Conservation (phyloP, 371 early-diverging fungal genomes). For the Mucor racemosus region DNA sequence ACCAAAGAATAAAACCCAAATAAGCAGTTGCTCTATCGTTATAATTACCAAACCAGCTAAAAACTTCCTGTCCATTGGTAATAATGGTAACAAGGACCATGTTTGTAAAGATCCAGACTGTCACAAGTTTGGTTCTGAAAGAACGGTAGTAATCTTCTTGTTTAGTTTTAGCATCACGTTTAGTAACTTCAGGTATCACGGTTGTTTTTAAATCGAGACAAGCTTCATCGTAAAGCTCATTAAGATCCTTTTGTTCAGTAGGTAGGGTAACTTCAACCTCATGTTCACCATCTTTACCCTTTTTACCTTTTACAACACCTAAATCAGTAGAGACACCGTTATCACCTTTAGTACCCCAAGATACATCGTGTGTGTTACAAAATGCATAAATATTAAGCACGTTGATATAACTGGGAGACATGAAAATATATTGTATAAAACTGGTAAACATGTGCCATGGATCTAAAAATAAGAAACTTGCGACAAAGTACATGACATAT, state of each 20-base stretch:
- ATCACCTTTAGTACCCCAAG: conserved; percentile 96
- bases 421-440: conserved; percentile 83
- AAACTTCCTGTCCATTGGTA: conserved; percentile 36
- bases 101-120: conserved; percentile 85
- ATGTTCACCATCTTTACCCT: conserved; percentile 37
- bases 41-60: conserved; percentile 41
- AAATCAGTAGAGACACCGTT: conserved; percentile 49
- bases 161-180: conserved; percentile 75
- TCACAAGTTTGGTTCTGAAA: conserved; percentile 82
- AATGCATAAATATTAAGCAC: conserved; percentile 93
- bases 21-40: conserved; percentile 64
- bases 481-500: conserved; percentile 68
- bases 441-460: conserved; percentile 96
- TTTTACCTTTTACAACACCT: conserved; percentile 48
- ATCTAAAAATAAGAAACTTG: conserved; percentile 69
- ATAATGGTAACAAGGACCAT: conserved; percentile 65
- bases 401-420: conserved; percentile 86
- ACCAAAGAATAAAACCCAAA: conserved; percentile 88
- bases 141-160: conserved; percentile 85
- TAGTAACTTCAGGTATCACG: conserved; percentile 53
- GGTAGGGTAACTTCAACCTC: conserved; percentile 70
- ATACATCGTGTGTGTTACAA: conserved; percentile 92
- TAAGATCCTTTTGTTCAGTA: conserved; percentile 77
- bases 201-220: conserved; percentile 51
- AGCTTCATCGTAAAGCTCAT: conserved; percentile 73